Evolutionary conservation across 176 grass and related monocot species (phyloP), one percentile per base, ranked within the genome.

Genomic region (Dactylis glomerata): DNA sequence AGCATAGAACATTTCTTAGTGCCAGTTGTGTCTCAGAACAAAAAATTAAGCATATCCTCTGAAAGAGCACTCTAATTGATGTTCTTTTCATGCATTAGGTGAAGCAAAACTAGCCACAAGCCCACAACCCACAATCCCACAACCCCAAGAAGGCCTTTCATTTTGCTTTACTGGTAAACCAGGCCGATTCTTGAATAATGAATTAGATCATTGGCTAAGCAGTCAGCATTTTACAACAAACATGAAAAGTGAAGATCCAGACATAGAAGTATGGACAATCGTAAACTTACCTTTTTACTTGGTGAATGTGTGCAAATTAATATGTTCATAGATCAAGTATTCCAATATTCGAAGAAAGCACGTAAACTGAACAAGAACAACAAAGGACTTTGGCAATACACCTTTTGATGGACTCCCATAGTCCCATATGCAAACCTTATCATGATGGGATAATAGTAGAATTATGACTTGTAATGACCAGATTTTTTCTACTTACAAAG

Each of bases 401-500:
- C 34, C 34, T 79, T 59, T 59, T 73, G 41, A 83, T 73, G 45
- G n/a, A 46, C 19, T 82, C 55, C 10, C 16, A 3, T n/a, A n/a
- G n/a, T n/a, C n/a, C n/a, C n/a, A 27, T 73, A 74, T 73, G 28
- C 11, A 71, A 72, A 83, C 52, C 45, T 73, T 81, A 72, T 82
- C 57, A 8, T 71, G 66, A 10, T 70, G 22, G 41, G 17, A 62
- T 22, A 81, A 36, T 1, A 80, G 42, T 26, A 67, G 10, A 74
- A 47, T 57, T 34, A 49, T 68, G 51, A 42, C 14, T 62, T 49
- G 22, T 1, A 66, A 57, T 44, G 33, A 71, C 41, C 69, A 70
- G 26, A 90, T 56, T 46, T 28, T 59, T 63, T 26, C 12, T 54
- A 54, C 31, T 61, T 73, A 31, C 45, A 73, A 73, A 74, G 22